Conservation (phyloP, 75 land plant genomes). For the Cryptomeria japonica region DNA sequence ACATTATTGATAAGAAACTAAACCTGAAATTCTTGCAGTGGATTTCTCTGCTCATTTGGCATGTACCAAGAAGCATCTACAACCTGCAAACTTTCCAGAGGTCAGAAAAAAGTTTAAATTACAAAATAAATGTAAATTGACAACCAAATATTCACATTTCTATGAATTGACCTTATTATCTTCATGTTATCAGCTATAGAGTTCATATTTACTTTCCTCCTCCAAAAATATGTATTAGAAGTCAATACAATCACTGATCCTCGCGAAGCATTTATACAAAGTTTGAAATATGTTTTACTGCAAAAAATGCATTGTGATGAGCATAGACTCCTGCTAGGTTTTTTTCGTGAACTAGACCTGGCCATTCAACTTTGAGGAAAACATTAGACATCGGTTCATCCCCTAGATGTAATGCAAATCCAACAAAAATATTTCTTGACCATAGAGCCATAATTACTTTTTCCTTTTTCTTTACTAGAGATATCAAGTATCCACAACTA, state of each 20-base stretch:
- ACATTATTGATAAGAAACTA: neutral
- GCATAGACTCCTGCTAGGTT: no score
- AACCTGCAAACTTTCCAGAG: constrained; percentile 46
- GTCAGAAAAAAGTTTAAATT: neutral
- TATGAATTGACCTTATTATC: neutral
- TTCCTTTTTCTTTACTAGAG: no score
- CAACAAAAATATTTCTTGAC: no score
- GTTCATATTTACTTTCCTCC: neutral
- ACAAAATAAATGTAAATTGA: neutral
- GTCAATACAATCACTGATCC: neutral
- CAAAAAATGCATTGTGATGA: neutral
- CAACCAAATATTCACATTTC: neutral
- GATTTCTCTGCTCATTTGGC: constrained; percentile 90
- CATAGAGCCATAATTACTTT: no score
- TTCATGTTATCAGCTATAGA: neutral
- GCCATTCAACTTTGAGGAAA: no score
- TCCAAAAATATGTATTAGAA: neutral
- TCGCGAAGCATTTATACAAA: neutral
- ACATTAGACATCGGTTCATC: no score
- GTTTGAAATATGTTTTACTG: neutral
- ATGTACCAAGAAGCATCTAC: constrained; percentile 99
- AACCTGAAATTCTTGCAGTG: constrained; percentile 90
- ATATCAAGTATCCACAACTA: no score
- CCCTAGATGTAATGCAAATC: no score
- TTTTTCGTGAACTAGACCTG: no score